Conservation (phyloP, 345 rosid genomes). For the Punica granatum region DNA sequence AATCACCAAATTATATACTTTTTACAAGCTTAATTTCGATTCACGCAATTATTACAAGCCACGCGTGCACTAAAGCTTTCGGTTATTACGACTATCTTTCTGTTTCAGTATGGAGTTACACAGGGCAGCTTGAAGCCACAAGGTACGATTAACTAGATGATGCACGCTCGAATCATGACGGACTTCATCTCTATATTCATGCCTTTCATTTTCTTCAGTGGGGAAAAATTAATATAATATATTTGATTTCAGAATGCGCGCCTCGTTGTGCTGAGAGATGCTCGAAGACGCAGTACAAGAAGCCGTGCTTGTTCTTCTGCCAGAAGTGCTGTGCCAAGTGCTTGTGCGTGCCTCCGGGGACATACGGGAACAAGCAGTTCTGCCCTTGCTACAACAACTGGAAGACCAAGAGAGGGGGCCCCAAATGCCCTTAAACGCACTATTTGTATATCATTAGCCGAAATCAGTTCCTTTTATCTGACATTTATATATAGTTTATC, state of each 20-base stretch:
- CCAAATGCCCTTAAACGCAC: slow-evolving; percentile 45
- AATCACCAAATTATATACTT: neutral
- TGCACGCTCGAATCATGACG: too few relatives aligned
- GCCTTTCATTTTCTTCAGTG: too few relatives aligned
- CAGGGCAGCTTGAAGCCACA: slow-evolving; percentile 52
- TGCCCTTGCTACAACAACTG: slow-evolving; percentile 58
- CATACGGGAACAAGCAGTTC: slow-evolving; percentile 42
- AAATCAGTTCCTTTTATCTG: neutral
- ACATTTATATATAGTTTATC: too few relatives aligned
- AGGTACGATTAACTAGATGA: slow-evolving; percentile 21
- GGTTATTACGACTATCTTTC: neutral
- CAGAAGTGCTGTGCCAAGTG: slow-evolving; percentile 55
- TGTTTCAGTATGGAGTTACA: slow-evolving; percentile 33
- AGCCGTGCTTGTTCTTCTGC: slow-evolving; percentile 65
- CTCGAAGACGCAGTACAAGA: slow-evolving; percentile 36
- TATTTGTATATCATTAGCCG: neutral
- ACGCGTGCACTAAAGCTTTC: too few relatives aligned
- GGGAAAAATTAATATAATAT: neutral
- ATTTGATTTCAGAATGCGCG: slow-evolving; percentile 22
- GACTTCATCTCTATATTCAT: too few relatives aligned
- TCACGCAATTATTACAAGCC: neutral
- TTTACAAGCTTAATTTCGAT: too few relatives aligned
- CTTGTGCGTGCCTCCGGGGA: slow-evolving; percentile 66
- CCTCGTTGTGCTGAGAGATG: slow-evolving; percentile 43
- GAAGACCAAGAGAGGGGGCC: slow-evolving; percentile 50